phyloP scores from a whole-genome alignment of 176 grass and related monocot genomes.

The Elaeis guineensis region DNA sequence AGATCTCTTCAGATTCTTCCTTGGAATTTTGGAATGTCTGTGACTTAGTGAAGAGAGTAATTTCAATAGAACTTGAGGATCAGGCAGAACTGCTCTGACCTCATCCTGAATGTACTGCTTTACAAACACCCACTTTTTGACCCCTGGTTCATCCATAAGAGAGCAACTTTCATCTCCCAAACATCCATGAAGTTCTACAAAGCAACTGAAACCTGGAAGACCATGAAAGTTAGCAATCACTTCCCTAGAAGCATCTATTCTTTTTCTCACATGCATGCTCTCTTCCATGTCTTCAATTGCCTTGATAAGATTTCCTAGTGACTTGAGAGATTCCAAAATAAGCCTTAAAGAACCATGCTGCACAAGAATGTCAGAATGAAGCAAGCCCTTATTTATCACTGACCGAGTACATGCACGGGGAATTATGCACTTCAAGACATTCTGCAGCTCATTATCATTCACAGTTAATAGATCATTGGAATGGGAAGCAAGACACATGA shows the following conservation, averaged over 20 bases:
- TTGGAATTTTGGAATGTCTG: conserved; percentile 36
- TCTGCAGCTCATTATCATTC: conserved; percentile 45
- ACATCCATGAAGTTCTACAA: conserved; percentile 20
- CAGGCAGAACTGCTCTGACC: conserved; percentile 57
- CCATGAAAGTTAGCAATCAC: conserved; percentile 11
- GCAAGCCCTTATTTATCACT: conserved; percentile 79
- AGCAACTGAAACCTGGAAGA: conserved; percentile 39
- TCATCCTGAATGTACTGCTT: conserved; percentile 73
- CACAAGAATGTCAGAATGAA: conserved; percentile 80
- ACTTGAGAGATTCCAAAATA: conserved; percentile 67
- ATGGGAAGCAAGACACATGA: conserved; percentile 35
- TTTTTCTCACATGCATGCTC: conserved; percentile 10
- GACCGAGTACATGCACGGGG: conserved; percentile 56
- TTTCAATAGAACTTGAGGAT: conserved; percentile 87
- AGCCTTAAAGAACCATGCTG: conserved; percentile 73
- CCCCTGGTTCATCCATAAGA: conserved; percentile 22
- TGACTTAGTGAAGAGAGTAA: conserved; percentile 60
- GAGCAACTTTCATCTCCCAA: conserved; percentile 15
- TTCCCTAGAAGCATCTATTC: conserved; percentile 21
- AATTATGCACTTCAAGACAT: conserved; percentile 63
- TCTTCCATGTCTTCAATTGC: conserved; percentile 36
- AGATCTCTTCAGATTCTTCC: conserved; percentile 32
- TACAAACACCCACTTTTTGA: conserved; percentile 50
- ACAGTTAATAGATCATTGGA: conserved; percentile 33
- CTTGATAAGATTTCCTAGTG: conserved; percentile 38